Evolutionary conservation across 1,139 yeast species (phyloP), one percentile per base, ranked within the genome.

Genomic region (Kazachstania sp.): DNA sequence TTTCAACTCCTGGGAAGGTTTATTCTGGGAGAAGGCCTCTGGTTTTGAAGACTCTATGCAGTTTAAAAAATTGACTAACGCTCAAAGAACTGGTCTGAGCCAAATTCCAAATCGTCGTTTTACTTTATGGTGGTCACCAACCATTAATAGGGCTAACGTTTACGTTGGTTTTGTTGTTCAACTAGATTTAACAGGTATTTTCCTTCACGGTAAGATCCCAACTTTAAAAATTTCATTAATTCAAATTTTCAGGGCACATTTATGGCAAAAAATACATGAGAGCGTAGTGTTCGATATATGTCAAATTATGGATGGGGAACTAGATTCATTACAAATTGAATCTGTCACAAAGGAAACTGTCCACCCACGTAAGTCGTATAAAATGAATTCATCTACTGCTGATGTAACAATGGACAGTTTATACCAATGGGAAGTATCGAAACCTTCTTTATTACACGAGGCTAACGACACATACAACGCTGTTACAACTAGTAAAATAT

Each of bases 91-190:
- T 2, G 99, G 99, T 64, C 76, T 94, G 55, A 86, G 95, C 63
- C 99, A 94, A 68, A 92, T 94, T 59, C 99, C 99, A 3, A 94
- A 94, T 64, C 83, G 99, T 66, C 77, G 99, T 41, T 94, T 94
- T 63, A 94, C 98, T 0, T 71, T 94, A 40, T 94, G 99, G 99
- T 94, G 99, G 99, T 88, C 97, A 1, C 99, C 99, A 7, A 94
- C 99, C 0, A 94, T 94, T 56, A 94, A 94, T 59, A 78, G 99
- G 56, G 98, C 98, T 4, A 92, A 94, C 60, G 98, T 94, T 23
- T 94, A 94, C 61, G 97, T 94, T 50, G 99, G 99, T 34, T 94
- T 92, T 71, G 74, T 88, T 63, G 98, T 94, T 31, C 99, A 94
- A 65, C 73, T 94, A 40, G 99, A 94, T 68, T 72, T 94, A 59